Percentiles rank a stretch among this genome's conserved stretches.
Evolutionary conservation across 2,329 filamentous ascomycete genomes (phyloP).

Genomic region (Fusarium cicatricum): DNA sequence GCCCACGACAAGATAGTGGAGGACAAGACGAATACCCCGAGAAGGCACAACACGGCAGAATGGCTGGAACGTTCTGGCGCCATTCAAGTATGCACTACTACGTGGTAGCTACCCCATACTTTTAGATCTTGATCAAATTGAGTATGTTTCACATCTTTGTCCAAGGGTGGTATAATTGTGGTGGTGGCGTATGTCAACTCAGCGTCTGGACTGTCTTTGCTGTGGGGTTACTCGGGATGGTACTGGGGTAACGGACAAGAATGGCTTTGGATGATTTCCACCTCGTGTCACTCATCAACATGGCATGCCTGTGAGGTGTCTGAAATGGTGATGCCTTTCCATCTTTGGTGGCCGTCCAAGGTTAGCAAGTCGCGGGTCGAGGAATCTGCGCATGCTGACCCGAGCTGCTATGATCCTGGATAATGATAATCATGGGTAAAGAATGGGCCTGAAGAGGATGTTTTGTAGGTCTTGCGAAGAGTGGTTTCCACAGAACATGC

Average conservation of each 20-base stretch:
- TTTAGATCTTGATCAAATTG: slow-evolving; percentile 12
- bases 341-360: background rate
- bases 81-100: background rate
- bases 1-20: background rate
- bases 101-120: slow-evolving; percentile 4
- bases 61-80: background rate
- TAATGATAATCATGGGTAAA: background rate
- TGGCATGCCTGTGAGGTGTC: slow-evolving; percentile 2
- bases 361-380: too few species aligned
- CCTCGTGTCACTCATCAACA: background rate
- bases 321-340: background rate
- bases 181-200: slow-evolving; percentile 7
- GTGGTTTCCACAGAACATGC: background rate
- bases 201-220: background rate
- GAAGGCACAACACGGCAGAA: slow-evolving; percentile 8
- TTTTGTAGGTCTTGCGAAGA: background rate
- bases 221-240: background rate
- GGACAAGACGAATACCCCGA: slow-evolving; percentile 34
- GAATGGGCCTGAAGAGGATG: background rate
- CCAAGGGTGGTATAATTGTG: background rate
- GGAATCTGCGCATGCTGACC: slow-evolving; percentile 4
- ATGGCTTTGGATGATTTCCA: slow-evolving; percentile 2
- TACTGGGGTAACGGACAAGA: slow-evolving; percentile 16
- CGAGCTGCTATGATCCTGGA: background rate
- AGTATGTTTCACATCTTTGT: slow-evolving; percentile 8